Conservation (phyloP, 176 grass and related monocot genomes). For the Oryza punctata region DNA sequence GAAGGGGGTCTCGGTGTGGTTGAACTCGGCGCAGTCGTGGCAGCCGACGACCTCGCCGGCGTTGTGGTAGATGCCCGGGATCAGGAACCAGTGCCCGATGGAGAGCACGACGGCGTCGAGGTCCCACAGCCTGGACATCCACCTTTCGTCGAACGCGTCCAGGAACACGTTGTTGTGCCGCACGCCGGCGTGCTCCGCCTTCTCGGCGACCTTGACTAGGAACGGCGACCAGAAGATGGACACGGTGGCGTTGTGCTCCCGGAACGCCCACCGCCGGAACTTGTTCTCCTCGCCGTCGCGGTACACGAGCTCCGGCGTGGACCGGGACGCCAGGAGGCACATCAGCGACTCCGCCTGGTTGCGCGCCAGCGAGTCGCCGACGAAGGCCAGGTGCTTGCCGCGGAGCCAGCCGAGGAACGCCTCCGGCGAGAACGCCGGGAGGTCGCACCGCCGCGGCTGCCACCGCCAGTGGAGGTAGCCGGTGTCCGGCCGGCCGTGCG, state of each 20-base stretch:
- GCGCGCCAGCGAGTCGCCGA: conserved; percentile 82
- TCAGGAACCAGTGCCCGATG: conserved; percentile 81
- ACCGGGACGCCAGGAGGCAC: conserved; percentile 64
- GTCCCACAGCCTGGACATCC: conserved; percentile 48
- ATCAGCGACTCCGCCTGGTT: conserved; percentile 86
- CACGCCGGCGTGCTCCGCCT: conserved; percentile 53
- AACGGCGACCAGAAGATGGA: conserved; percentile 90
- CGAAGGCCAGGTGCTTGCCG: conserved; percentile 68
- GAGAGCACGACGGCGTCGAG: conserved; percentile 64
- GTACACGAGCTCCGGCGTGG: conserved; percentile 52
- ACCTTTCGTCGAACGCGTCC: conserved; percentile 68
- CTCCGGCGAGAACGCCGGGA: conserved; percentile 62
- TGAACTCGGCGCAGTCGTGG: conserved; percentile 72
- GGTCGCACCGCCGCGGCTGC: conserved; percentile 53
- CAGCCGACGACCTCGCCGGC: conserved; percentile 63
- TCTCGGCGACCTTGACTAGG: conserved; percentile 63
- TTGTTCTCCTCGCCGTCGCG: conserved; percentile 52
- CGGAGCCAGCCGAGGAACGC: conserved; percentile 59
- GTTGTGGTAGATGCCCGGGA: conserved; percentile 76
- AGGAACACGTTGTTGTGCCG: conserved; percentile 79
- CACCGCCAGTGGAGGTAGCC: conserved; percentile 86
- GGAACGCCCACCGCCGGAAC: conserved; percentile 75
- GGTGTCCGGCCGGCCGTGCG: conserved; percentile 74
- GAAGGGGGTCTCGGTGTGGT: conserved; percentile 81
- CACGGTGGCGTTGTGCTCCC: conserved; percentile 58